Percentiles rank a stretch among this genome's conserved stretches.
Evolutionary conservation across 108 stramenopile genomes (phyloP).

Genomic region (Discostella stelligeroides): DNA sequence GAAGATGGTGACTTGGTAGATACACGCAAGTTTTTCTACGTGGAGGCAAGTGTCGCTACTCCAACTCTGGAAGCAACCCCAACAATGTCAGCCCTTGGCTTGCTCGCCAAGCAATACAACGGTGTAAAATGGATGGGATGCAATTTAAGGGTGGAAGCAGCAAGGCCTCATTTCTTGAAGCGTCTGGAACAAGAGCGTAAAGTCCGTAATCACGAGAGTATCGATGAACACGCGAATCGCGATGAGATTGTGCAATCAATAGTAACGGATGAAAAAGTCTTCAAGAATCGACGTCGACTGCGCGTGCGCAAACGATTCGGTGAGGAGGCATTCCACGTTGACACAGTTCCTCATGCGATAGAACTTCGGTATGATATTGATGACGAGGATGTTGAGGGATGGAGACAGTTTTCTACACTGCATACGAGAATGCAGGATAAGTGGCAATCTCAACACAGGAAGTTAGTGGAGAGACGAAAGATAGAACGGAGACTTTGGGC

Average conservation of each 20-base stretch:
- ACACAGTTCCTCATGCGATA: slow-evolving; percentile 50
- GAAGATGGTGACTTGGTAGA: slow-evolving; percentile 35
- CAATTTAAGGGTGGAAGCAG: slow-evolving; percentile 61
- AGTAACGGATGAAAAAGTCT: slow-evolving; percentile 9
- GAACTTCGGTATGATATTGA: background rate
- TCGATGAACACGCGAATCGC: background rate
- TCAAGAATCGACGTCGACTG: slow-evolving; percentile 57
- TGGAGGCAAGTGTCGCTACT: slow-evolving; percentile 16
- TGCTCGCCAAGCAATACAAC: slow-evolving; percentile 69
- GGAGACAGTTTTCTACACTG: slow-evolving; percentile 26
- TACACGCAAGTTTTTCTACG: slow-evolving; percentile 38
- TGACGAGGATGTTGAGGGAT: slow-evolving; percentile 11
- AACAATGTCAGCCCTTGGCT: slow-evolving; percentile 47
- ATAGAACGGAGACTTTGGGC: slow-evolving; percentile 28
- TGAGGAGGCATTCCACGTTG: slow-evolving; percentile 71
- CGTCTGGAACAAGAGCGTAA: slow-evolving; percentile 62
- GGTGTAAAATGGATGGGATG: slow-evolving; percentile 91
- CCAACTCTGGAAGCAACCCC: slow-evolving; percentile 20
- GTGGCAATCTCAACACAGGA: slow-evolving; percentile 17
- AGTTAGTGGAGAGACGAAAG: slow-evolving; percentile 31
- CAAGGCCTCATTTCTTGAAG: slow-evolving; percentile 75
- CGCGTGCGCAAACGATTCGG: slow-evolving; percentile 74
- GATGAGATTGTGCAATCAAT: slow-evolving; percentile 16
- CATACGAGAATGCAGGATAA: slow-evolving; percentile 25
- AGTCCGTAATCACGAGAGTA: slow-evolving; percentile 20